Percentiles rank a stretch among this genome's conserved stretches.
phyloP scores from a whole-genome alignment of 208 protist species.

The Jaenimonas drosophilae region DNA sequence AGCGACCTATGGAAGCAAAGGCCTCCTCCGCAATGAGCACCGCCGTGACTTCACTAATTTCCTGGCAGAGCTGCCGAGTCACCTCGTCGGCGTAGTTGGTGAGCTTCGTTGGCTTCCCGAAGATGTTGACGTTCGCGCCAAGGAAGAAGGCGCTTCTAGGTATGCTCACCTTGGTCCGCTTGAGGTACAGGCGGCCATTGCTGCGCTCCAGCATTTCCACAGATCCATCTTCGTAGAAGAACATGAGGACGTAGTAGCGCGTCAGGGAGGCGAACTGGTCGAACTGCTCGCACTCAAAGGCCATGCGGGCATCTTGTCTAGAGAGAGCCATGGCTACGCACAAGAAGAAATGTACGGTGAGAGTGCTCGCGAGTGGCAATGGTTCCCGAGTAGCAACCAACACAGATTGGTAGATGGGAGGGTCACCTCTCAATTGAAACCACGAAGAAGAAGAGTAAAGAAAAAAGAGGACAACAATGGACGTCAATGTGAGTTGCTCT shows the following conservation, averaged over 20 bases:
- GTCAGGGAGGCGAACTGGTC: constrained; percentile 43
- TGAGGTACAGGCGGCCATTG: constrained; percentile 46
- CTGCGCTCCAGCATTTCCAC: constrained; percentile 59
- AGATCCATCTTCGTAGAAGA: constrained; percentile 65
- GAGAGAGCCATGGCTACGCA: constrained; percentile 54
- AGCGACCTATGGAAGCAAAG: constrained; percentile 43
- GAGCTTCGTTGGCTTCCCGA: constrained; percentile 49
- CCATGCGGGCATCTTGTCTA: constrained; percentile 65
- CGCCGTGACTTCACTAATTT: constrained; percentile 46
- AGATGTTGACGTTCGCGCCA: constrained; percentile 45
- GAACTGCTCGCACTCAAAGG: constrained; percentile 64
- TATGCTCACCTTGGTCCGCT: constrained; percentile 33
- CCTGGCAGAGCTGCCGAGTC: constrained; percentile 65
- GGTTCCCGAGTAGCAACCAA: too few relatives aligned
- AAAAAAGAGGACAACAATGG: background rate
- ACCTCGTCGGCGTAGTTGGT: constrained; percentile 73
- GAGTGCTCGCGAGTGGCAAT: too few relatives aligned
- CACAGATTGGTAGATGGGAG: too few relatives aligned
- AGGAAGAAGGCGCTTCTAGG: constrained; percentile 43
- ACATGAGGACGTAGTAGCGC: constrained; percentile 46
- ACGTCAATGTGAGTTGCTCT: too few relatives aligned
- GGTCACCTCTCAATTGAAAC: too few relatives aligned
- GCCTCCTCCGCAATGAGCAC: constrained; percentile 49
- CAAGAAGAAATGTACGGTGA: too few relatives aligned
- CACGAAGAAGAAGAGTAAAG: background rate